Evolutionary conservation across 257 asterid species (phyloP).

Genomic region (Solanum raphanifolium): DNA sequence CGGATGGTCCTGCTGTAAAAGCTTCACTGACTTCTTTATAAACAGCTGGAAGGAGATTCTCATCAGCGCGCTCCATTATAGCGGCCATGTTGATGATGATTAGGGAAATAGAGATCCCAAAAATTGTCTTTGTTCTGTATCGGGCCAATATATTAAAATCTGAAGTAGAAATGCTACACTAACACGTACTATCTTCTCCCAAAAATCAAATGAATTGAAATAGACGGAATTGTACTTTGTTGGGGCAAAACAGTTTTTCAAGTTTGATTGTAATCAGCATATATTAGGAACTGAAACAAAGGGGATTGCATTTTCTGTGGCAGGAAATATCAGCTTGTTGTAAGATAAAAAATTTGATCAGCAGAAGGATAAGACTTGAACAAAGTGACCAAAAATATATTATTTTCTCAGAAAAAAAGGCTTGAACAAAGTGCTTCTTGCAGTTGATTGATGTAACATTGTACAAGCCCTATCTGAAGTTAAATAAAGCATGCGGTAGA

Average conservation of each 20-base stretch:
- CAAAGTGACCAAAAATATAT: background rate
- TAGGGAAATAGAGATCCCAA: conserved; percentile 76
- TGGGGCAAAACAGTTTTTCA: background rate
- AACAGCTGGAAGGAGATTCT: conserved; percentile 96
- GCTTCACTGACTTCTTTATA: conserved; percentile 99
- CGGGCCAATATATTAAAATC: background rate
- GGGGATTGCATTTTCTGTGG: background rate
- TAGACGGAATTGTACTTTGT: background rate
- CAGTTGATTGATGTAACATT: background rate
- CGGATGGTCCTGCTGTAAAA: conserved; percentile 87
- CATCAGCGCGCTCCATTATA: conserved; percentile 99
- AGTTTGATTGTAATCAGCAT: background rate
- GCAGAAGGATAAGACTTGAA: background rate
- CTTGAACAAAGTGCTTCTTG: background rate
- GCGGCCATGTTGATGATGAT: conserved; percentile 94
- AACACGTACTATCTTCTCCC: background rate
- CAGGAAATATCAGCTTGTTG: background rate
- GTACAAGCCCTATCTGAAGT: background rate
- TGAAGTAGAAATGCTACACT: background rate
- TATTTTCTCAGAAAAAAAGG: background rate
- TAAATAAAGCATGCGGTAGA: background rate
- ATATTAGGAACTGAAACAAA: background rate
- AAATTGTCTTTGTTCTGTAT: conserved; percentile 50
- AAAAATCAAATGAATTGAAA: conserved; percentile 2
- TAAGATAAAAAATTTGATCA: background rate